Base-by-base conservation (phyloP, 1,284 basidiomycete genomes). In the Calocybe gambosa region DNA sequence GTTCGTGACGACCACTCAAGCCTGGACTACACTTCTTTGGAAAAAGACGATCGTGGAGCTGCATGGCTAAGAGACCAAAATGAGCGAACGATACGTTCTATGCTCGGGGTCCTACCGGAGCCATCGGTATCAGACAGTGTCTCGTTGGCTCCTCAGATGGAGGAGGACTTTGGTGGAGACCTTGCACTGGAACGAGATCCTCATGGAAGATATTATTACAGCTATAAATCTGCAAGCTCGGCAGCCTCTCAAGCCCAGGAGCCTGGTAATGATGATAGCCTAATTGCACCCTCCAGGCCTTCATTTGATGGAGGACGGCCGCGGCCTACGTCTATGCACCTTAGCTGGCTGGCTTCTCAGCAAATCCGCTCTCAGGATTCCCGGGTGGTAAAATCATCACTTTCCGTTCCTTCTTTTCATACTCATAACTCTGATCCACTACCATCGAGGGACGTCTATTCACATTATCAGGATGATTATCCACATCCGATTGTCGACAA, bases 51-150 rank as follows among this genome's bases (percentile, higher is more conserved):
- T 55, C 76, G 86, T 3, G 86, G 87, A 0, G 78, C 78, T 3
- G 76, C 83, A 34, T 94, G 91, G 92, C 63, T 94, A 35, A 75
- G 78, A 23, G 89, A 93, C 52, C 91, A 94, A 64, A 88, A 79
- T 44, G 75, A 79, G 34, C 75, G 81, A 6, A 69, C 72, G 0
- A 71, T 84, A 47, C 75, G 76, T 31, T 69, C 74, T 12, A 78
- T 74, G 68, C 63, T 85, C 1, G 83, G 81, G n/a, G 69, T 68
- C 4, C 59, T 78, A 12, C 78, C 81, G 1, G 76, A 72, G 34
- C 77, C 79, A 8, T 84, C 82, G 1, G 73, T 74, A 40, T 71
- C 75, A 4, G 80, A 80, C 47, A 64, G 66, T 35, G 62, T 61
- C 15, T 80, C 77, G 5, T 52, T 73, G 34, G 71, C 71, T 25